Conservation (phyloP, 2,329 filamentous ascomycete species). For the Ophiostoma ips region DNA sequence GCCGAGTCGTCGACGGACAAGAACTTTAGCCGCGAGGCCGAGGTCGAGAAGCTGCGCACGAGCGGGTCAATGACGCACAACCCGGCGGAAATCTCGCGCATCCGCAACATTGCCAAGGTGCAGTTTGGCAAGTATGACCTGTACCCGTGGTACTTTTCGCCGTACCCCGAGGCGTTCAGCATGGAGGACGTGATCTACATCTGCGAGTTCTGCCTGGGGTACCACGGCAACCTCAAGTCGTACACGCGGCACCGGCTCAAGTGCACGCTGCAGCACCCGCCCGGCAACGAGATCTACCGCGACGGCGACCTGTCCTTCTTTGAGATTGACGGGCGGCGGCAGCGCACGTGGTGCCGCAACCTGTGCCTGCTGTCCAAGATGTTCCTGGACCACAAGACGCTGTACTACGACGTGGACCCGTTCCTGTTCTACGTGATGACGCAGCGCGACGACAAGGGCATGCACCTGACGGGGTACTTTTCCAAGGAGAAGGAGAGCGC, state of each 20-base stretch:
- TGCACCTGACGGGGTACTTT: conserved; percentile 97
- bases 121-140: conserved; percentile 89
- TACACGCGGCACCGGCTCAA: conserved; percentile 80
- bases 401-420: conserved; percentile 99
- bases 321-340: conserved; percentile 87
- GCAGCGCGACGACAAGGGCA: conserved; percentile 73
- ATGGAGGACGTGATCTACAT: conserved; percentile 87
- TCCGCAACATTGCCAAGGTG: conserved; percentile 84
- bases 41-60: conserved; percentile 90
- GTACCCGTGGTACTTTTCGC: conserved; percentile 98
- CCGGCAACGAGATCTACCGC: conserved; percentile 95
- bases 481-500: conserved; percentile 97
- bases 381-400: conserved; percentile 93
- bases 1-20: conserved; percentile 38
- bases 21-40: conserved; percentile 66
- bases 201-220: conserved; percentile 91
- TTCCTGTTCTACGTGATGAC: conserved; percentile 99
- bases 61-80: conserved; percentile 98
- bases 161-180: conserved; percentile 80
- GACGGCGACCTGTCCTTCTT: conserved; percentile 92
- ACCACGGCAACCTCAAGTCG: conserved; percentile 70
- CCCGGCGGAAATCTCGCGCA: conserved; percentile 87
- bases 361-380: conserved; percentile 89
- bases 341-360: conserved; percentile 93
- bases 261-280: conserved; percentile 81